Evolutionary conservation across 1,284 basidiomycete genomes (phyloP).

Genomic region (Rhizopogon parksii): DNA sequence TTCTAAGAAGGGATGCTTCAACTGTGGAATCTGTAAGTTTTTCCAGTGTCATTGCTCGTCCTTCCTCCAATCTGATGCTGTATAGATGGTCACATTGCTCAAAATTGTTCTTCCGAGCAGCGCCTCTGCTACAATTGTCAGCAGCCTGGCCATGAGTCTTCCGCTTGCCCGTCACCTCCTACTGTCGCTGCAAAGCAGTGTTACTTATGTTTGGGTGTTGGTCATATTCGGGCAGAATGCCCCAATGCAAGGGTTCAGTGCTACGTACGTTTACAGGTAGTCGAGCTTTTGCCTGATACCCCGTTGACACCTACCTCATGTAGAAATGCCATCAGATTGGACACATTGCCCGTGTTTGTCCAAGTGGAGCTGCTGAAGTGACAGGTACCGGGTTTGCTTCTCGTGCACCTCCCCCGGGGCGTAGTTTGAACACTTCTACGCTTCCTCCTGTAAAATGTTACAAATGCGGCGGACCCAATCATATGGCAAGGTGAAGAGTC

Average conservation of each 20-base stretch:
- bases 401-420: constrained; percentile 65
- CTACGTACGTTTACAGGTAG: constrained; percentile 51
- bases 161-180: constrained; percentile 78
- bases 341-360: constrained; percentile 72
- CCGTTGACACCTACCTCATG: constrained; percentile 12
- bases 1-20: constrained; percentile 80
- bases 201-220: constrained; percentile 73
- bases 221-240: constrained; percentile 78
- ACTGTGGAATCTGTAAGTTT: constrained; percentile 74
- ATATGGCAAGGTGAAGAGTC: constrained; percentile 60
- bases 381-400: constrained; percentile 45
- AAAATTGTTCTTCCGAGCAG: constrained; percentile 80
- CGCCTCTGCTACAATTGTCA: constrained; percentile 91
- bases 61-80: constrained; percentile 15
- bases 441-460: constrained; percentile 78
- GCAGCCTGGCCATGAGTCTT: constrained; percentile 85
- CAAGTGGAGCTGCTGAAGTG: constrained; percentile 39
- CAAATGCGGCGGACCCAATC: constrained; percentile 76
- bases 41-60: constrained; percentile 12
- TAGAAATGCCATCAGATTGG: constrained; percentile 76
- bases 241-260: constrained; percentile 77
- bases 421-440: constrained; percentile 66
- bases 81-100: constrained; percentile 84
- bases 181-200: constrained; percentile 48
- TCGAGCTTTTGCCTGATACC: constrained; percentile 4